phyloP scores from a whole-genome alignment of 164 flowering plant species.

The Annona cherimola region DNA sequence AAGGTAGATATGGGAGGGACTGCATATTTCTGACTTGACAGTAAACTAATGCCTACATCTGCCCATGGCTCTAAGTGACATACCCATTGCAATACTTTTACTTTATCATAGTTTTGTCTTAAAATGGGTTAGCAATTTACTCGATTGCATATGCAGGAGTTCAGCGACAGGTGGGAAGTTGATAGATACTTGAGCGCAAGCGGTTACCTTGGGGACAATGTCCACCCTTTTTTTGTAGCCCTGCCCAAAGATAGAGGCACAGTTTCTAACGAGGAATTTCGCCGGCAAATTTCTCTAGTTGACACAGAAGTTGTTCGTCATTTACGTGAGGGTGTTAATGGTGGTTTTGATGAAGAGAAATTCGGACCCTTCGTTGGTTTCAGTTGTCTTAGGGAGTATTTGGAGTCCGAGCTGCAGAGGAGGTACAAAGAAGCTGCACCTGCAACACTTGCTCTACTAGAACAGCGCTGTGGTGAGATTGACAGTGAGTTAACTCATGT shows the following conservation, averaged over 20 bases:
- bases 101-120: background rate
- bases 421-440: slow-evolving; percentile 97
- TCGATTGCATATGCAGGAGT: slow-evolving; percentile 54
- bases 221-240: slow-evolving; percentile 84
- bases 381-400: slow-evolving; percentile 61
- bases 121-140: background rate
- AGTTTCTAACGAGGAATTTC: slow-evolving; percentile 88
- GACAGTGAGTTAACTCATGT: slow-evolving; percentile 45
- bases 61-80: background rate
- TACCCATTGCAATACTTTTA: background rate
- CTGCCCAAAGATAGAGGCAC: slow-evolving; percentile 81
- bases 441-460: slow-evolving; percentile 90
- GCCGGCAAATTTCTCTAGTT: slow-evolving; percentile 81
- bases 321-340: slow-evolving; percentile 73
- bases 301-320: slow-evolving; percentile 70
- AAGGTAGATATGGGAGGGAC: slow-evolving; percentile 45
- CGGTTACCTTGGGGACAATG: slow-evolving; percentile 90
- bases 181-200: slow-evolving; percentile 94
- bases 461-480: slow-evolving; percentile 85
- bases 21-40: background rate
- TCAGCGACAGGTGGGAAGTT: slow-evolving; percentile 92
- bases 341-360: slow-evolving; percentile 95
- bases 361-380: slow-evolving; percentile 78
- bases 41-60: background rate
- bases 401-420: slow-evolving; percentile 91